Base-by-base conservation (phyloP, 768 basidiomycete genomes). In the Rhodotorula taiwanensis region DNA sequence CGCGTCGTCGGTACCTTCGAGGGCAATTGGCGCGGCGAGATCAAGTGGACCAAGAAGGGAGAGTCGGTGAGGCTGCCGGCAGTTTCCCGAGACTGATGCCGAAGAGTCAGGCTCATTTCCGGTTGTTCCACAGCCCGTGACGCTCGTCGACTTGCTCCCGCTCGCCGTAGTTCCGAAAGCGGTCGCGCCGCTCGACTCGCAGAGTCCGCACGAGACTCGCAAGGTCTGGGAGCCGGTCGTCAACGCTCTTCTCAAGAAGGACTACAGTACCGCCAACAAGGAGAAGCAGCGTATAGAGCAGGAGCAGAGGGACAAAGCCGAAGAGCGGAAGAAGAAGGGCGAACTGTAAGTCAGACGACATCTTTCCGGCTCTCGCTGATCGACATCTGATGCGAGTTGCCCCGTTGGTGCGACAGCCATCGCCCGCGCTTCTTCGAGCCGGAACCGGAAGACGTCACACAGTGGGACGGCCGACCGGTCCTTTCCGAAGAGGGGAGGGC, bases 241-340 rank as follows among this genome's bases (percentile, higher is more conserved):
- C 25, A 44, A 70, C 20, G 74, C 77, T 0, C 75, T 98, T 60
- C 52, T 88, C 48, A 81, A 78, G 73, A 98, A 95, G 81, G 88
- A 93, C 73, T 99, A 82, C 76, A 81, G 82, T 28, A 89, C 93
- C 45, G 95, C 95, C 55, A 97, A 90, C 60, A 87, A 81, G 79
- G 83, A 87, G 78, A 99, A 99, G 80, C 82, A 91, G 55, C 76
- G 76, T 8, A 94, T 99, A 59, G 95, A 99, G 78, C 94, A 98
- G 81, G 82, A 75, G 73, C 95, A 98, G 79, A 79, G 95, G 54
- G 92, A 97, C 63, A 82, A 84, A 36, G 88, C 91, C 10, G 87
- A 86, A 16, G 88, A 90, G 75, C 80, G 90, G 77, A 93, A 89
- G 80, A 82, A 80, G 75, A 86, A 83, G 60, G 88, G 86, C 23